Base-by-base conservation (phyloP, 257 asterid species). In the Cynanchum wilfordii region DNA sequence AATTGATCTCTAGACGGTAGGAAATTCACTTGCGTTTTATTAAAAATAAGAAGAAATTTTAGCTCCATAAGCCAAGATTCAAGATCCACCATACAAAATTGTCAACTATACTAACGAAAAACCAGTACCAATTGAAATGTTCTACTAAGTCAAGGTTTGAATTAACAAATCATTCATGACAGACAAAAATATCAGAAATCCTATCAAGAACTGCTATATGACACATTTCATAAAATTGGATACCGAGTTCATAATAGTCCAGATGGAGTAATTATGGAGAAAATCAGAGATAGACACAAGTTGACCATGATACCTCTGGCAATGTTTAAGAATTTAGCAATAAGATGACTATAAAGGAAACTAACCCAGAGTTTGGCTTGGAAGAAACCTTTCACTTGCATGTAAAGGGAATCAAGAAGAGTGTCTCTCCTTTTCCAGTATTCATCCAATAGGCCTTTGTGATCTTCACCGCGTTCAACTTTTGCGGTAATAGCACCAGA, bases 381-480 rank as follows among this genome's bases (percentile, higher is more conserved):
- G 72, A 79, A 76, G 45, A 93, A 71, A 42, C 54, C 78, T 80
- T 84, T 89, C 78, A 88, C 87, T 84, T 89, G 96, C 82, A 79
- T 86, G 79, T 93, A 85, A 58, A 93, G 96, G 60, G 89, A 83
- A 73, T 86, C 87, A 77, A 93, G 96, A 86, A 93, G 92, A 81
- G 77, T 77, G 79, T 93, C 96, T 78, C 96, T 90, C 58, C 82
- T 85, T 44, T 79, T 91, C 89, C 91, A 88, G 75, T 86, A 89
- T 78, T 93, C 98, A 77, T 86, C 91, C 73, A 85, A 73, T 62
- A 91, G 84, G 77, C 83, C 69, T 84, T 79, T 86, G 74, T 86
- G 92, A 69, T 87, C 96, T 83, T 89, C 97, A 51, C 85, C 86
- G 24, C 96, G 91, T 77, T 89, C 99, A 85, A 79, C 76, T 86